phyloP scores from a whole-genome alignment of 2,329 filamentous ascomycete species.

The Colletotrichum sp. region DNA sequence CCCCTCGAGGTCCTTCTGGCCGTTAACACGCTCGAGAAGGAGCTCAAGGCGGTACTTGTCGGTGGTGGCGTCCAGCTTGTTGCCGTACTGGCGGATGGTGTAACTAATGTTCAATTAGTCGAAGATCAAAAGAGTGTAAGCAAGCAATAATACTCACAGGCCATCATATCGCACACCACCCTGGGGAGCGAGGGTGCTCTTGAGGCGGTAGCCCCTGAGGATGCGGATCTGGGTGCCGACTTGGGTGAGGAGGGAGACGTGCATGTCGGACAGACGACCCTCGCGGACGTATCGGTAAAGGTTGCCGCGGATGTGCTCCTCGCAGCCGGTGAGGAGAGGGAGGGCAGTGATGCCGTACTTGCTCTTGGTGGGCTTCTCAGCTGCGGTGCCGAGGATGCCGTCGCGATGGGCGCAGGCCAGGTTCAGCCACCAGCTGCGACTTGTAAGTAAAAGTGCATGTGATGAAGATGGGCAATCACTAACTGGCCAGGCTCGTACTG shows the following conservation, averaged over 20 bases:
- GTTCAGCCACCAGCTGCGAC: conserved; percentile 60
- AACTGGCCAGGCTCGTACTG: conserved; percentile 55
- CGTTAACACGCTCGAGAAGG: conserved; percentile 46
- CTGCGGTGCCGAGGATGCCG: conserved; percentile 51
- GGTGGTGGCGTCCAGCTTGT: conserved; percentile 41
- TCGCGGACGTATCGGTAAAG: conserved; percentile 49
- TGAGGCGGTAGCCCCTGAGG: conserved; percentile 54
- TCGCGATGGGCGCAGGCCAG: conserved; percentile 60
- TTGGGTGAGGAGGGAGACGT: conserved; percentile 50
- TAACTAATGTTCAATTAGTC: conserved; percentile 42
- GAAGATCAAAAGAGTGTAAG: not conserved
- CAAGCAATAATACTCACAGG: conserved; percentile 44
- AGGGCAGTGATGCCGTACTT: conserved; percentile 50
- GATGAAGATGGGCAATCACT: conserved; percentile 24
- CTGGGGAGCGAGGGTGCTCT: conserved; percentile 54
- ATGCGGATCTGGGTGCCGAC: conserved; percentile 56
- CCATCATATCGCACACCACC: conserved; percentile 63
- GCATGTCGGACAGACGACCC: conserved; percentile 49
- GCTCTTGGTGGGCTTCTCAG: conserved; percentile 50
- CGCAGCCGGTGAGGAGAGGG: conserved; percentile 55
- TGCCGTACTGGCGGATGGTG: conserved; percentile 50
- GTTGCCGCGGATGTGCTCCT: conserved; percentile 41
- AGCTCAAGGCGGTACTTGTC: conserved; percentile 49
- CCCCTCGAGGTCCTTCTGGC: conserved; percentile 46
- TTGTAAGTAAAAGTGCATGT: conserved; percentile 20